These are phyloP conservation scores for Ulota crispa DNA, from an alignment of 225 moss, liverwort and hornwort genomes.

Conservation along the genomic window DNA sequence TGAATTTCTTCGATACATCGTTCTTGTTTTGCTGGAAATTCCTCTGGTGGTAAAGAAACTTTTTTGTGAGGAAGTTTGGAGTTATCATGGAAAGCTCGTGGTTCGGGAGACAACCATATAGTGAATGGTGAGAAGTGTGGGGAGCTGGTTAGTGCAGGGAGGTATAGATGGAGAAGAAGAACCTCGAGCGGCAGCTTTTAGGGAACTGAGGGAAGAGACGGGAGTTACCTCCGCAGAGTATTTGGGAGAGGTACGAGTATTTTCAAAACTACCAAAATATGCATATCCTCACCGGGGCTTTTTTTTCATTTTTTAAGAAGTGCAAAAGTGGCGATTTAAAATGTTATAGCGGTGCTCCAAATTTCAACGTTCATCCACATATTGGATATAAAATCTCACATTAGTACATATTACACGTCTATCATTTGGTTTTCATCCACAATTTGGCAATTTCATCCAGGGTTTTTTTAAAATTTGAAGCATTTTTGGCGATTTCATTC, in stretches of 20 bases:
- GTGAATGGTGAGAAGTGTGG: conserved; percentile 28
- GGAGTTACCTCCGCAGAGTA: conserved; percentile 67
- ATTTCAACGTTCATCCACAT: too few relatives aligned
- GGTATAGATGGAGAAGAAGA: conserved; percentile 87
- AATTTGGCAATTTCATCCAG: too few relatives aligned
- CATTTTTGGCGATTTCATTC: too few relatives aligned
- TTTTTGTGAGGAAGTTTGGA: background rate
- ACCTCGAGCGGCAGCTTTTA: conserved; percentile 68
- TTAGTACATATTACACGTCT: too few relatives aligned
- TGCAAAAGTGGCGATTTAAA: too few relatives aligned
- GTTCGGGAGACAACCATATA: background rate
- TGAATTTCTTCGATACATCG: conserved; percentile 9
- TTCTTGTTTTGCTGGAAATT: background rate
- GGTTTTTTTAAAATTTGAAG: too few relatives aligned
- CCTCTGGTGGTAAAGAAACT: background rate
- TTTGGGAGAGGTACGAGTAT: conserved; percentile 71
- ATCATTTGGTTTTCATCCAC: too few relatives aligned
- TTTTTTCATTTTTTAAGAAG: too few relatives aligned
- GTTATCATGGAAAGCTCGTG: background rate
- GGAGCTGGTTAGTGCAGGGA: conserved; percentile 60
- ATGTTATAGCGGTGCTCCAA: too few relatives aligned
- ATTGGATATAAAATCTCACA: too few relatives aligned
- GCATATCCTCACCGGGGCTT: background rate
- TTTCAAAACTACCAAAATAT: background rate
- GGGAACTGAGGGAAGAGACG: conserved; percentile 87